A percentile compares a stretch with the other conserved stretches of the same genome.
Evolutionary conservation across 106 monocot species (phyloP).

Genomic region (Narthecium ossifragum): DNA sequence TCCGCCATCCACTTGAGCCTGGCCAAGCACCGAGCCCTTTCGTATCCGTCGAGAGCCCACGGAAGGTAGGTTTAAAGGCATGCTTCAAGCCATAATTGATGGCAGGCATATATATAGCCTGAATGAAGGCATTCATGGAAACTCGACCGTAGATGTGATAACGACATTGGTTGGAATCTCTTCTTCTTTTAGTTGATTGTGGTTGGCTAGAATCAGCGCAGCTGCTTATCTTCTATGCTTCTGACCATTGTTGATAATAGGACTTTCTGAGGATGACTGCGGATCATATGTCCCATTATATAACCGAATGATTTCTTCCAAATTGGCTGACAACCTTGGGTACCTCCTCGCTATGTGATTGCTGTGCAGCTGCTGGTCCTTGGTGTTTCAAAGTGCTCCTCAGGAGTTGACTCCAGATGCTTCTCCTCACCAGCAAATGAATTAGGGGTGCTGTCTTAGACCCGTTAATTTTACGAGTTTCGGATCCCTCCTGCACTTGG

Average conservation of each 20-base stretch:
- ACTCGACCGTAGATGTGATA: slow-evolving; percentile 51
- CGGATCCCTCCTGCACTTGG: too few species aligned
- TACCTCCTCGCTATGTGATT: neutral
- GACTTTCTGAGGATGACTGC: slow-evolving; percentile 3
- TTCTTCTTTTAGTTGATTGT: neutral
- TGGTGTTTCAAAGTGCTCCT: slow-evolving; percentile 1
- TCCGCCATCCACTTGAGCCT: slow-evolving; percentile 10
- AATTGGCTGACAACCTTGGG: too few species aligned
- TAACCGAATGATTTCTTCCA: slow-evolving; percentile 57
- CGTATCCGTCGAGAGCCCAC: slow-evolving; percentile 8
- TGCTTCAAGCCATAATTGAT: slow-evolving; percentile 19
- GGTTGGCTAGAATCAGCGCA: slow-evolving; percentile 3
- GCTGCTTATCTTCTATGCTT: slow-evolving; percentile 6
- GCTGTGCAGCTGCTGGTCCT: slow-evolving; percentile 1
- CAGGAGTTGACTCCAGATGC: neutral
- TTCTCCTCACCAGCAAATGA: slow-evolving; percentile 35
- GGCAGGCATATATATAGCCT: too few species aligned
- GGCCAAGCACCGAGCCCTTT: slow-evolving; percentile 3
- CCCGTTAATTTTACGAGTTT: too few species aligned
- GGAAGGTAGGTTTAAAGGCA: neutral
- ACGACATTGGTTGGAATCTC: slow-evolving; percentile 24
- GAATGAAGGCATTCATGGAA: slow-evolving; percentile 43
- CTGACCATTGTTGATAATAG: slow-evolving; percentile 1
- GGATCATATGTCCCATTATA: slow-evolving; percentile 15
- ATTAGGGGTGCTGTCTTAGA: too few species aligned